phyloP scores from a whole-genome alignment of 192 early-diverging fungal genomes.

The Coemansia sp. region DNA sequence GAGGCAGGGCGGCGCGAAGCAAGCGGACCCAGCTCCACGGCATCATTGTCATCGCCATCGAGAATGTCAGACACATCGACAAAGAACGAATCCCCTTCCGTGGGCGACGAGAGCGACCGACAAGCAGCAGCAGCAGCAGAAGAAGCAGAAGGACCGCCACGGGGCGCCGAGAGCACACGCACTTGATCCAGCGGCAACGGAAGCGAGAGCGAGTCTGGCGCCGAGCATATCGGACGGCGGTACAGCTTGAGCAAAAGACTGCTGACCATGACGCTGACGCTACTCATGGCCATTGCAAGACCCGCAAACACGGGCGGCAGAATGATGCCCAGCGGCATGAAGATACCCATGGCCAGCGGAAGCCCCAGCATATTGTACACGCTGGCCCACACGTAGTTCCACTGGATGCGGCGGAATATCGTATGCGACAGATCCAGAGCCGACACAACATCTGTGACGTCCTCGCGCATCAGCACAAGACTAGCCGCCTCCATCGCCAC shows the following conservation, averaged over 20 bases:
- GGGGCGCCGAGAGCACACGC: conserved; percentile 26
- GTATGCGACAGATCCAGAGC: conserved; percentile 81
- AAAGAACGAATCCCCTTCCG: conserved; percentile 15
- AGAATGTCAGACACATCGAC: conserved; percentile 33
- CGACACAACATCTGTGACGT: conserved; percentile 82
- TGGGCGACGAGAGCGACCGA: background rate
- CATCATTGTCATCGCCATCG: conserved; percentile 12
- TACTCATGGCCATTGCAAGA: conserved; percentile 90
- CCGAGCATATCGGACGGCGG: conserved; percentile 43
- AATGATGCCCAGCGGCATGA: conserved; percentile 80
- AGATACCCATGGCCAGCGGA: conserved; percentile 92
- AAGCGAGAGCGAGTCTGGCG: conserved; percentile 24
- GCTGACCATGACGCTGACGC: conserved; percentile 88
- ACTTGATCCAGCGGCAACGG: conserved; percentile 30
- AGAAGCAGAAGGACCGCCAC: background rate
- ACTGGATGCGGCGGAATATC: conserved; percentile 82
- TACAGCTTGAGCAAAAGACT: conserved; percentile 84
- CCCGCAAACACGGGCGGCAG: conserved; percentile 93
- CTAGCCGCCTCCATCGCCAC: conserved; percentile 94
- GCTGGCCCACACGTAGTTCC: conserved; percentile 90
- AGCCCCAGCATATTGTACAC: conserved; percentile 89
- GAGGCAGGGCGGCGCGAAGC: background rate
- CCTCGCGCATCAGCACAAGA: conserved; percentile 90
- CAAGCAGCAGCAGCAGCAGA: background rate
- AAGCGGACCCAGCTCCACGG: conserved; percentile 15